Conservation (phyloP, 345 rosid species). For the Clarkia xantiana region DNA sequence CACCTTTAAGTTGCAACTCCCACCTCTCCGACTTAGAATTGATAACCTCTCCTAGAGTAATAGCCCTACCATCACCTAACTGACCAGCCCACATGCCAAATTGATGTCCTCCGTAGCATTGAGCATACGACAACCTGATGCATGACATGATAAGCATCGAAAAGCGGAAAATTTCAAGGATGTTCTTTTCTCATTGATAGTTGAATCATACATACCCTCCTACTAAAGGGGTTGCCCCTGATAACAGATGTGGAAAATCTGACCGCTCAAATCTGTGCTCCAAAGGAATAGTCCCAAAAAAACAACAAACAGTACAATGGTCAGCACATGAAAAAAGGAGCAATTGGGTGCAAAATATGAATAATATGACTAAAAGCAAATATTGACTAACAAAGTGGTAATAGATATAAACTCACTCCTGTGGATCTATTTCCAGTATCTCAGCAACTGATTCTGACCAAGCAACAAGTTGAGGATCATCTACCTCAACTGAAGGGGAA, state of each 20-base stretch:
- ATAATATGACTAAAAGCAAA: no score
- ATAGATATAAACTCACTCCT: slow-evolving; percentile 51
- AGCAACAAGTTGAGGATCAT: slow-evolving; percentile 80
- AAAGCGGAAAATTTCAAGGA: slow-evolving; percentile 4
- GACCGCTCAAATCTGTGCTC: slow-evolving; percentile 70
- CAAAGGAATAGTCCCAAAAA: neutral
- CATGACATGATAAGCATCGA: slow-evolving; percentile 8
- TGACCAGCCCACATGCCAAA: slow-evolving; percentile 99
- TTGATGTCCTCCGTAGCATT: slow-evolving; percentile 95
- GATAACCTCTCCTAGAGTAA: slow-evolving; percentile 74
- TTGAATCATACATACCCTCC: slow-evolving; percentile 51
- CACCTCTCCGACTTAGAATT: slow-evolving; percentile 79
- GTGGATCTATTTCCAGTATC: slow-evolving; percentile 63
- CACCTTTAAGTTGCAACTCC: slow-evolving; percentile 98
- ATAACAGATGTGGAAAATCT: slow-evolving; percentile 62
- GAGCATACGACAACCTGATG: slow-evolving; percentile 71
- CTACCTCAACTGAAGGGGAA: slow-evolving; percentile 72
- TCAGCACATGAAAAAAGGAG: no score
- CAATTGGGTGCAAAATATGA: no score
- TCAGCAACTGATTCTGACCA: slow-evolving; percentile 88
- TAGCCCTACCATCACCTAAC: slow-evolving; percentile 97
- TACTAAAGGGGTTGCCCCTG: slow-evolving; percentile 58
- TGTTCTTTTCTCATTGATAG: neutral
- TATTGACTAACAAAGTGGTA: no score
- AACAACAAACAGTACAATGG: neutral